Evolutionary conservation across 352 stramenopile genomes (phyloP).

Genomic region (Phytopythium oedochilum): DNA sequence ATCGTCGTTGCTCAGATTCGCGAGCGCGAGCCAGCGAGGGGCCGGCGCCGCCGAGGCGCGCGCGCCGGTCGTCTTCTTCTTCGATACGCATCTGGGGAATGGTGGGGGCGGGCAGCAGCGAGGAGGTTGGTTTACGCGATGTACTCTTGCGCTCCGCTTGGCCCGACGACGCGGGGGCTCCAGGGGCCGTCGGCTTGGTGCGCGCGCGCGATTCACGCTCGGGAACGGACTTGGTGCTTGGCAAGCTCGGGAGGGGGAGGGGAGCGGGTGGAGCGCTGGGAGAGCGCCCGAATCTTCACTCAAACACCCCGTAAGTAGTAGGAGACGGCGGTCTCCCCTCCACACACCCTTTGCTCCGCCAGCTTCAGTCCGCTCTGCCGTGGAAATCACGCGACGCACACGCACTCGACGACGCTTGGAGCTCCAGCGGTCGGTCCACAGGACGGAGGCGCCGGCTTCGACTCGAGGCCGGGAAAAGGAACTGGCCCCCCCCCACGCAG

Average conservation of each 20-base stretch:
- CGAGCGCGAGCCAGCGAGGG: constrained; percentile 2
- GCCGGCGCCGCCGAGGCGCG: not conserved
- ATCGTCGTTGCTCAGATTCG: constrained; percentile 26
- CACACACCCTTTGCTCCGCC: not conserved
- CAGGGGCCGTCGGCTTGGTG: not conserved
- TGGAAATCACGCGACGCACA: not conserved
- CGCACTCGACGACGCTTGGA: not conserved
- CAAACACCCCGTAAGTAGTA: constrained; percentile 4
- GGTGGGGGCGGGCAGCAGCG: constrained; percentile 5
- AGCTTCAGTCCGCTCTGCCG: not conserved
- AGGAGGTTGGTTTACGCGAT: constrained; percentile 9
- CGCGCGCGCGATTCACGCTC: not conserved
- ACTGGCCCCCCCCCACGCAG: not conserved
- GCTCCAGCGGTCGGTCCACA: not conserved
- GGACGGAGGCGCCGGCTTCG: constrained; percentile 2
- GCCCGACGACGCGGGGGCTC: not conserved
- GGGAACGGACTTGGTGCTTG: not conserved
- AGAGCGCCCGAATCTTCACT: not conserved
- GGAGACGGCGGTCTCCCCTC: not conserved
- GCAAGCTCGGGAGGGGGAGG: not conserved
- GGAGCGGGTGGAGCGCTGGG: not conserved
- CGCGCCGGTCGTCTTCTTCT: constrained; percentile 2
- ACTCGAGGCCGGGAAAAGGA: constrained; percentile 6
- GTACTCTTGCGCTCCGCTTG: constrained; percentile 8
- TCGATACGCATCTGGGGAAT: constrained; percentile 5